A percentile compares a stretch with the other conserved stretches of the same genome.
phyloP scores from a whole-genome alignment of 2,329 filamentous ascomycete species.

The Colletotrichum orbiculare region DNA sequence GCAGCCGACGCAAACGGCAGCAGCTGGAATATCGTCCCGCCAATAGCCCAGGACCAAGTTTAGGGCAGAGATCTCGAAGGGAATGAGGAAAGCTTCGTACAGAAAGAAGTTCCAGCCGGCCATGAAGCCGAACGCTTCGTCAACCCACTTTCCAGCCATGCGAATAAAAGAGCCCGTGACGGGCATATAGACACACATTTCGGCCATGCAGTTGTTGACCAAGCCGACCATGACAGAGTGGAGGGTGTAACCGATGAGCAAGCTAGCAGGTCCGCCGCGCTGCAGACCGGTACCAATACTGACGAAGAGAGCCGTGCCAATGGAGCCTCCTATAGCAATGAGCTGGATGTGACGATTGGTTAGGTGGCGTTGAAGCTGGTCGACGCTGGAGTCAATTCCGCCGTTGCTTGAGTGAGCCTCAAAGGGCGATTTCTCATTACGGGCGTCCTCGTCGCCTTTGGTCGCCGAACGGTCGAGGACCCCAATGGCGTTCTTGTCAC shows the following conservation, averaged over 20 bases:
- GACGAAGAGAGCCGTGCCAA: constrained; percentile 69
- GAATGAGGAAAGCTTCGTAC: constrained; percentile 56
- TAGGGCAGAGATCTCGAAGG: constrained; percentile 56
- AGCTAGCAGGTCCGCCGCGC: constrained; percentile 56
- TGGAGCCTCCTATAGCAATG: constrained; percentile 68
- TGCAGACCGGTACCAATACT: constrained; percentile 67
- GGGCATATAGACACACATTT: constrained; percentile 73
- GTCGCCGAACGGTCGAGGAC: background rate
- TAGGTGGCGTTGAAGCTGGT: constrained; percentile 52
- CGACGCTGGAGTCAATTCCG: constrained; percentile 6
- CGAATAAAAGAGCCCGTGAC: constrained; percentile 73
- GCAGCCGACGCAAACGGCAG: constrained; percentile 30
- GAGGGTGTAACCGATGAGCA: constrained; percentile 69
- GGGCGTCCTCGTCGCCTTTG: constrained; percentile 4
- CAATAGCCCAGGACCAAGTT: constrained; percentile 43
- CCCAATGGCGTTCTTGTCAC: constrained; percentile 1
- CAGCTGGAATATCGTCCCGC: constrained; percentile 32
- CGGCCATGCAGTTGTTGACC: constrained; percentile 74
- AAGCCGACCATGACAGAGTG: constrained; percentile 67
- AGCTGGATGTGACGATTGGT: constrained; percentile 68
- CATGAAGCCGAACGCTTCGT: constrained; percentile 72
- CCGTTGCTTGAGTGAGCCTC: constrained; percentile 5
- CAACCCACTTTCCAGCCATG: constrained; percentile 72
- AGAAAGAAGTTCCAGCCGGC: constrained; percentile 58
- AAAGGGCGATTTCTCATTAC: constrained; percentile 21